Evolutionary conservation across 257 asterid species (phyloP).

Genomic region (Fraxinus pennsylvanica): DNA sequence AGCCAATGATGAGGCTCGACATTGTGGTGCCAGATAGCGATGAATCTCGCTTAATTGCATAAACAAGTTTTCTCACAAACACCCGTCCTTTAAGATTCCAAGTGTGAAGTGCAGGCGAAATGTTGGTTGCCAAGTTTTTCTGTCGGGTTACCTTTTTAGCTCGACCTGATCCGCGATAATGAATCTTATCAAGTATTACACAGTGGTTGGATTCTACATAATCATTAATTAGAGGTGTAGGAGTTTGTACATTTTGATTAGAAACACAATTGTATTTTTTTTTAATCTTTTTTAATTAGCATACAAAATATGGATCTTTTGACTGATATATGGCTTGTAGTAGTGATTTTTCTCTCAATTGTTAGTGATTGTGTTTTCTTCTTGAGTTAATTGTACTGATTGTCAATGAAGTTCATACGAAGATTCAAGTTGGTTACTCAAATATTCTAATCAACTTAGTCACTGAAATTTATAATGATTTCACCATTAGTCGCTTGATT

Average conservation of each 20-base stretch:
- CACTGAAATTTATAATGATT: too few species aligned
- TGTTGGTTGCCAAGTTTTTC: not conserved
- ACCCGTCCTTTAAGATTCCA: not conserved
- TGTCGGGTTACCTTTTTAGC: not conserved
- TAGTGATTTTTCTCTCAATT: not conserved
- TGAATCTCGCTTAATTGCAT: conserved; percentile 72
- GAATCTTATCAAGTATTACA: not conserved
- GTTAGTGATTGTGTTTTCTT: not conserved
- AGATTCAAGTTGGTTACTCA: too few species aligned
- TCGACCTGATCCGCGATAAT: not conserved
- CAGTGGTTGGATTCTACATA: not conserved
- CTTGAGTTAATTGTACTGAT: not conserved
- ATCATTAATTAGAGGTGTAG: not conserved
- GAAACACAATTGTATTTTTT: not conserved
- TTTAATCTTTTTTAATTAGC: not conserved
- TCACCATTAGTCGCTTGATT: too few species aligned
- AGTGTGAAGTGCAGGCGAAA: not conserved
- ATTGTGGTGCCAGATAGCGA: conserved; percentile 74
- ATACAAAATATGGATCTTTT: not conserved
- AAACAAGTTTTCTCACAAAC: conserved; percentile 20
- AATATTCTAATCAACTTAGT: too few species aligned
- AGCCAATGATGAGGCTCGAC: conserved; percentile 88
- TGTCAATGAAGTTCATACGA: not conserved
- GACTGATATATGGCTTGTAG: not conserved
- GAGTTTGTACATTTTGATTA: not conserved